phyloP scores from a whole-genome alignment of 331 rosid genomes.

The Stylosanthes scabra region DNA sequence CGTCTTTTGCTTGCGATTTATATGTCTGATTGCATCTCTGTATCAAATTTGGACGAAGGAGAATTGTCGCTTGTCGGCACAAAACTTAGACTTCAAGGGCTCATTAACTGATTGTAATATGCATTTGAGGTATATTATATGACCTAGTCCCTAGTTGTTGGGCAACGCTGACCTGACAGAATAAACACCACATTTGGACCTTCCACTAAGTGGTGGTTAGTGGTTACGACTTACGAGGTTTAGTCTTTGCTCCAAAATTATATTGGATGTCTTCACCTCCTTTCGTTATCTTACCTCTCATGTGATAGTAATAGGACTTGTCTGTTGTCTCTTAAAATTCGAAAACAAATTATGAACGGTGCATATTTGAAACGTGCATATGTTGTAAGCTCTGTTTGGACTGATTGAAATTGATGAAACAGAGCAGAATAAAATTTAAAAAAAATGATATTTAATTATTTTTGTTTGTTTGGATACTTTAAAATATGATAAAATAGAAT shows the following conservation, averaged over 20 bases:
- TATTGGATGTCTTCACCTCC: background rate
- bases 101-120: no score
- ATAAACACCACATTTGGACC: background rate
- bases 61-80: background rate
- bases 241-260: background rate
- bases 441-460: no score
- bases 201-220: no score
- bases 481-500: no score
- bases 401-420: background rate
- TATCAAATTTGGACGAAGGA: conserved; percentile 19
- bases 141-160: background rate
- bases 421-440: no score
- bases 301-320: background rate
- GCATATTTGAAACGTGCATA: background rate
- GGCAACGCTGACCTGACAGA: background rate
- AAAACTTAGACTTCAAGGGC: background rate
- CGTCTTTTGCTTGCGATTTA: background rate
- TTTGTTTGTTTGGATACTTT: background rate
- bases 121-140: background rate
- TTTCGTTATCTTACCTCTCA: background rate
- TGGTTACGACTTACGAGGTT: no score
- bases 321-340: no score
- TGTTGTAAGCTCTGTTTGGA: background rate
- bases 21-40: background rate
- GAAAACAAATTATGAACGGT: no score